These are phyloP conservation scores for Sextonia rubra DNA, from an alignment of 164 flowering plant species.

Conservation along the genomic window DNA sequence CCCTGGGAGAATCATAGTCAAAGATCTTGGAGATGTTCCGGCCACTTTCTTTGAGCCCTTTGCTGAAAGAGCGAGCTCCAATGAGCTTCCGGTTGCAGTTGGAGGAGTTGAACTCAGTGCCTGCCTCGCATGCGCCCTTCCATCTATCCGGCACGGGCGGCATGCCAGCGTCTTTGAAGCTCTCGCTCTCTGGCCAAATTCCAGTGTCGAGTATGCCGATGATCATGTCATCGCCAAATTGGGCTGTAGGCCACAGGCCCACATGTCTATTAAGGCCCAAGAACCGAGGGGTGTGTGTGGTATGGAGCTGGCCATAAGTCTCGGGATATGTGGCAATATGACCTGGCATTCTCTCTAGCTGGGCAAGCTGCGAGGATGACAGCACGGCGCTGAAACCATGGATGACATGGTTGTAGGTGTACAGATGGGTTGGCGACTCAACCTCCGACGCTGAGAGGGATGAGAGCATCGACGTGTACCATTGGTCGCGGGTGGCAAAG, in stretches of 20 bases:
- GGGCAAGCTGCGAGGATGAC: constrained; percentile 34
- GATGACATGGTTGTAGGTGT: constrained; percentile 17
- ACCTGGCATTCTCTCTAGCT: constrained; percentile 38
- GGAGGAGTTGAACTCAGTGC: constrained; percentile 14
- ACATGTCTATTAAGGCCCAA: constrained; percentile 6
- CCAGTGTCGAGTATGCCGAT: constrained; percentile 13
- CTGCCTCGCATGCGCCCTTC: constrained; percentile 12
- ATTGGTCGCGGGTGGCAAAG: not conserved
- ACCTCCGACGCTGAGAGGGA: not conserved
- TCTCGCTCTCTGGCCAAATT: constrained; percentile 10
- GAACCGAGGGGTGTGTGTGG: constrained; percentile 12
- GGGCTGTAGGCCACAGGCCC: constrained; percentile 11
- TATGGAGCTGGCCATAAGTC: constrained; percentile 11
- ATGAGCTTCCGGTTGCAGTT: constrained; percentile 19
- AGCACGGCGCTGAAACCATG: constrained; percentile 35
- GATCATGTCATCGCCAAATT: constrained; percentile 11
- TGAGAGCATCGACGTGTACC: constrained; percentile 1
- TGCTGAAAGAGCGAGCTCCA: constrained; percentile 19
- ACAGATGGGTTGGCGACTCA: constrained; percentile 17
- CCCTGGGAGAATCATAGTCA: constrained; percentile 44
- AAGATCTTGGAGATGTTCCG: not conserved
- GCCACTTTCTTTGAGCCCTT: not conserved
- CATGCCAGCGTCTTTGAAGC: constrained; percentile 6
- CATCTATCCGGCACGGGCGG: constrained; percentile 4
- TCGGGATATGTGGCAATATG: constrained; percentile 29